Percentiles rank a stretch among this genome's conserved stretches.
Conservation (phyloP, 75 land plant species). For the Picea sitchensis region DNA sequence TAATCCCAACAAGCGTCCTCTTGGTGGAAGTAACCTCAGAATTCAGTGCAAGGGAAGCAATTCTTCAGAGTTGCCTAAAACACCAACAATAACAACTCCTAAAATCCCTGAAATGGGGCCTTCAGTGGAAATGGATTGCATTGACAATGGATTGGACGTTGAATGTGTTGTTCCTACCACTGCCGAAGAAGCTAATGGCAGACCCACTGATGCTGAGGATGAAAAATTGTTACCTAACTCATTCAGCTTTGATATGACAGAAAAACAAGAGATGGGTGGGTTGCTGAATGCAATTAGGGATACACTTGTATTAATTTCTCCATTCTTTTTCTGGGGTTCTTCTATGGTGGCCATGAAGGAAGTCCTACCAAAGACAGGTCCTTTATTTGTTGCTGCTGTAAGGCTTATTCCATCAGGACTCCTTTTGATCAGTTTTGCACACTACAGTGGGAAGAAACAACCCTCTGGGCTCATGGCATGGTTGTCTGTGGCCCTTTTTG, state of each 20-base stretch:
- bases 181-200: neutral
- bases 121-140: constrained; percentile 47
- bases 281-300: constrained; percentile 27
- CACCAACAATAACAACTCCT: no score
- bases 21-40: no score
- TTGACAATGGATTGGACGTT: constrained; percentile 68
- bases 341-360: constrained; percentile 99
- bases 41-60: no score
- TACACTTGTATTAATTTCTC: constrained; percentile 73
- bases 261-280: neutral
- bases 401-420: constrained; percentile 83
- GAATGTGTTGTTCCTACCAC: constrained; percentile 45
- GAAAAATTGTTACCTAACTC: constrained; percentile 11
- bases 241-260: constrained; percentile 9
- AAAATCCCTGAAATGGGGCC: no score
- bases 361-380: constrained; percentile 84
- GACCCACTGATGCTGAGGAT: constrained; percentile 11
- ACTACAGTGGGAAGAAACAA: constrained; percentile 33
- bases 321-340: constrained; percentile 99
- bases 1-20: no score
- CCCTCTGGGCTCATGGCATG: constrained; percentile 80
- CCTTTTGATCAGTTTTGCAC: constrained; percentile 66
- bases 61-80: no score
- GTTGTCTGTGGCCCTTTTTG: constrained; percentile 75
- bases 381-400: constrained; percentile 79